A percentile compares a stretch with the other conserved stretches of the same genome.
Evolutionary conservation across 2,329 filamentous ascomycete species (phyloP).

Genomic region (Fusarium ambrosium): DNA sequence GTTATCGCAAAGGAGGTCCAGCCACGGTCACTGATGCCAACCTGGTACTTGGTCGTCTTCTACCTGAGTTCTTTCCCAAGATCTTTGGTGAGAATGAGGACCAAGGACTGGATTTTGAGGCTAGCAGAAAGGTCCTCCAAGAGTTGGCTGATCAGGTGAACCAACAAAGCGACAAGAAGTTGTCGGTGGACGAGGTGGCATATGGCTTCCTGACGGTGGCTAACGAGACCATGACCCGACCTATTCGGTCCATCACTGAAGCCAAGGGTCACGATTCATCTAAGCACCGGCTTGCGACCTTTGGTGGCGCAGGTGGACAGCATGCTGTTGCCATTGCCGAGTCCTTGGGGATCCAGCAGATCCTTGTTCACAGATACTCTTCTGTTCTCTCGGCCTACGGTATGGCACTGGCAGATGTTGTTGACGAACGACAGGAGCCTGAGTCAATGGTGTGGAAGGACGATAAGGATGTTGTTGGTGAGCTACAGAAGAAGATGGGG

Average conservation of each 20-base stretch:
- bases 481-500: conserved; percentile 80
- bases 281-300: conserved; percentile 90
- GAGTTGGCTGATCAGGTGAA: conserved; percentile 85
- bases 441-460: conserved; percentile 74
- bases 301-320: conserved; percentile 92
- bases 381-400: conserved; percentile 92
- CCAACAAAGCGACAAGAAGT: conserved; percentile 76
- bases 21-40: conserved; percentile 96
- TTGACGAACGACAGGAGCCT: conserved; percentile 89
- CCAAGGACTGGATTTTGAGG: conserved; percentile 80
- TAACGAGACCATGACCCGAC: conserved; percentile 91
- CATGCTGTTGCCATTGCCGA: conserved; percentile 93
- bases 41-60: conserved; percentile 82
- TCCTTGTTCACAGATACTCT: conserved; percentile 88
- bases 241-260: conserved; percentile 91
- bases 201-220: conserved; percentile 92
- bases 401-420: conserved; percentile 93
- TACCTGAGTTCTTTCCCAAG: conserved; percentile 94
- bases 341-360: conserved; percentile 85
- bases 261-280: conserved; percentile 93
- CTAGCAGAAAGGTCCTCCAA: conserved; percentile 81
- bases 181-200: conserved; percentile 87
- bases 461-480: conserved; percentile 67
- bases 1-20: conserved; percentile 90
- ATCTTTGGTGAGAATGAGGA: conserved; percentile 95